Percentiles rank a stretch among this genome's conserved stretches.
Conservation (phyloP, 169 alveolate genomes). For the Condylostoma magnum region DNA sequence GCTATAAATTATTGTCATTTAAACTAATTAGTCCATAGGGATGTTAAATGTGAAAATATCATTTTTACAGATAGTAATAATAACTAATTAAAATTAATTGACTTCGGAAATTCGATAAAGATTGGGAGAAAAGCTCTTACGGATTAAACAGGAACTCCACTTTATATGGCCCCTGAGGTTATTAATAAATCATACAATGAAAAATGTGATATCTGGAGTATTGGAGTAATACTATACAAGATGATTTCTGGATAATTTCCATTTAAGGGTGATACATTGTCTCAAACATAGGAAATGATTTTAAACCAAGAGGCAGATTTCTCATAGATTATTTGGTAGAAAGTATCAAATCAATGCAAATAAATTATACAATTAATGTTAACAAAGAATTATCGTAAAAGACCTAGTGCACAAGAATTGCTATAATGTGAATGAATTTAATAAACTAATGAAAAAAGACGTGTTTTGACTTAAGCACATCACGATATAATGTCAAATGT, state of each 20-base stretch:
- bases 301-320: too few species aligned
- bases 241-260: conserved; percentile 16
- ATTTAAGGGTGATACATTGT: too few species aligned
- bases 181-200: neutral
- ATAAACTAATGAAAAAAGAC: too few species aligned
- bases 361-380: too few species aligned
- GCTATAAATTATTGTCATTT: conserved; percentile 19
- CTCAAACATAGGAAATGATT: too few species aligned
- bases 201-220: conserved; percentile 28
- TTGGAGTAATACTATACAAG: neutral
- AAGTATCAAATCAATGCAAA: too few species aligned
- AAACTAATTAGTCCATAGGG: conserved; percentile 63
- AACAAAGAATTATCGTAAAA: too few species aligned
- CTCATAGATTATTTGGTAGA: too few species aligned
- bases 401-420: too few species aligned
- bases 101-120: conserved; percentile 5
- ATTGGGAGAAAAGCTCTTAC: neutral
- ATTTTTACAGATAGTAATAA: conserved; percentile 49
- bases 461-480: too few species aligned
- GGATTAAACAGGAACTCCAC: neutral
- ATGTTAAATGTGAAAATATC: conserved; percentile 79
- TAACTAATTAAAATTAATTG: neutral
- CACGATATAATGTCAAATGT: too few species aligned
- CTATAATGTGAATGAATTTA: too few species aligned
- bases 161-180: conserved; percentile 7